Evolutionary conservation across 2,329 filamentous ascomycete species (phyloP), one percentile per base, ranked within the genome.

Genomic region (Fusarium napiforme): DNA sequence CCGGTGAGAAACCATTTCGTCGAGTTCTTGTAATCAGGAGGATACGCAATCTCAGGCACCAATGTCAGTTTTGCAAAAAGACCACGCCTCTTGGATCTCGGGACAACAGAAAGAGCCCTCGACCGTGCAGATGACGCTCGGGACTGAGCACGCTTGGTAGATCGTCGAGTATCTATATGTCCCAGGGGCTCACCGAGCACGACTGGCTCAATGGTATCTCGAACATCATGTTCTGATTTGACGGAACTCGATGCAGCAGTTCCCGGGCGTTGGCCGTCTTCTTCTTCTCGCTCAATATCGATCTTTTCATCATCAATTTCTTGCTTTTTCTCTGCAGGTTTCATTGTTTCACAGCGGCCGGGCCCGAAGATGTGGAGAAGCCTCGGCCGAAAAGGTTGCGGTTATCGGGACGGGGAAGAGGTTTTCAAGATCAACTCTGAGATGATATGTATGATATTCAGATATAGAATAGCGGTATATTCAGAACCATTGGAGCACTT

Each of bases 1-100:
- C 90, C 85, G 0, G 95, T 97, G 73, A 98, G 91, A 68, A 89
- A 87, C 95, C 95, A 97, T 89, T 97, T 97, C 19, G 89, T 93
- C 56, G 84, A 87, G 39, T 89, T 88, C 16, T 87, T 84, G 79
- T 97, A 97, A 57, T 93, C 88, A 67, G 91, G 90, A 0, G 95
- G 93, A 37, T 91, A 86, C 50, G 93, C 90, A 19, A 97, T 90
- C 82, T 98, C 95, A 4, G 94, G 92, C 21, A 97, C 85, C 37
- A 97, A 68, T 3, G 93, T 85, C 18, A 97, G 85, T 42, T 87
- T 87, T 2, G 90, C 91, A 53, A 97, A 86, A 4, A 97, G 84
- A 0, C 95, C 95, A 77, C 94, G 87, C 55, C 94, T 88, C 64
- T 83, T 75, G 1, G 81, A 78, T 37, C 84, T 81, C 34, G 87